Evolutionary conservation across 2,329 filamentous ascomycete genomes (phyloP), one percentile per base, ranked within the genome.

Genomic region (Claviceps sp.): DNA sequence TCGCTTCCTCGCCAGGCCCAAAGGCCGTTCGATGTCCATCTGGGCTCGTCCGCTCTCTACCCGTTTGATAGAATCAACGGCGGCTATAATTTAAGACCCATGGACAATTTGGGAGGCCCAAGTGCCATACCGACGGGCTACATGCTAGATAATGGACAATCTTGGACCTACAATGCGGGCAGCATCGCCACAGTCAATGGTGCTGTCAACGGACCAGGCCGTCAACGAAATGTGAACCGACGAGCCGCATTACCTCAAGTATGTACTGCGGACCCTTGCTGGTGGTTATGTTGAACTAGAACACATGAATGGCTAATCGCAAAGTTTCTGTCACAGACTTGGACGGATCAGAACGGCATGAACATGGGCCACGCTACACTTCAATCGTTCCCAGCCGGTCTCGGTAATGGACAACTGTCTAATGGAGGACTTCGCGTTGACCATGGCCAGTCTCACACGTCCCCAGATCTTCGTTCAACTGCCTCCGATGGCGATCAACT

Each of bases 21-120:
- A 60, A 80, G 88, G 60, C 85, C 86, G 59, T 87, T 90, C 65
- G 88, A 95, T 63, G 79, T 77, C 55, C 80, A 82, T 52, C 77
- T 88, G 63, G 69, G 67, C 43, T 71, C 71, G 0, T 77, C 81
- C 48, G 80, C 79, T 54, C 74, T 90, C 50, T 95, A 91, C 67
- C 74, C 76, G 16, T 75, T 78, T 50, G 87, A 93, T 69, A 69
- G 85, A 74, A 68, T 82, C 73, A 66, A 73, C 74, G 59, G 78
- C 73, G 62, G 74, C 75, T 71, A 70, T 60, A 79, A 75, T 52
- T 72, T 72, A 50, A 84, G 87, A 57, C 77, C 75, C 53, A 75
- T 79, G 60, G 78, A 73, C 53, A 65, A 66, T 61, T 68, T 76
- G 65, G 59, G 67, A 57, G 58, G 65, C 42, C 55, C 59, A 57